These are phyloP conservation scores for Colletotrichum cuscutae DNA, from an alignment of 2,329 filamentous ascomycete species.

Conservation along the genomic window DNA sequence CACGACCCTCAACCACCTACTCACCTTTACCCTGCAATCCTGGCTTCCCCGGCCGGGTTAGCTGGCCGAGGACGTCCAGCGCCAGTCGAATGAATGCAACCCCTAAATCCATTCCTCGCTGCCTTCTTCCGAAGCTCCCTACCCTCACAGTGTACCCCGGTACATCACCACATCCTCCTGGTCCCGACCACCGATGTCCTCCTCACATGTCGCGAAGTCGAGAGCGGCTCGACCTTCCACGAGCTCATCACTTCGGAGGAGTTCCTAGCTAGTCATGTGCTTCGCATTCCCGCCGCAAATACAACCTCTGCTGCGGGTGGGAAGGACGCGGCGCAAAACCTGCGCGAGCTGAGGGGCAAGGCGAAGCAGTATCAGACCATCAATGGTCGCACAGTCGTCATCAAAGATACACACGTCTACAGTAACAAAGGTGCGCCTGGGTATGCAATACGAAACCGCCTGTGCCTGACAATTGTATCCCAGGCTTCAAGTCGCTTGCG, in stretches of 20 bases:
- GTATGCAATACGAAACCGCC: not conserved
- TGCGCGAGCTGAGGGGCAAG: constrained; percentile 90
- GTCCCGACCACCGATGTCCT: constrained; percentile 94
- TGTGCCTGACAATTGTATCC: constrained; percentile 7
- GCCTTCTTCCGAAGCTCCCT: constrained; percentile 98
- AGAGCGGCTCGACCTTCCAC: constrained; percentile 79
- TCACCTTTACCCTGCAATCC: constrained; percentile 30
- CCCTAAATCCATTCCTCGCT: constrained; percentile 97
- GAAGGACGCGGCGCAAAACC: constrained; percentile 69
- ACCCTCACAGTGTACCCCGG: constrained; percentile 88
- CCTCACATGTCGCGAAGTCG: constrained; percentile 86
- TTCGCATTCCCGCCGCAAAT: constrained; percentile 74
- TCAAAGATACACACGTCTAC: constrained; percentile 93
- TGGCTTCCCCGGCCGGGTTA: constrained; percentile 34
- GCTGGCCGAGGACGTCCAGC: constrained; percentile 35
- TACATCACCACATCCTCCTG: constrained; percentile 92
- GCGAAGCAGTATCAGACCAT: constrained; percentile 93
- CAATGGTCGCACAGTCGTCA: constrained; percentile 91
- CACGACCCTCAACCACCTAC: constrained; percentile 1
- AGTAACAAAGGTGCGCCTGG: constrained; percentile 85
- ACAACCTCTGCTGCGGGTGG: constrained; percentile 60
- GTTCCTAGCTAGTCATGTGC: constrained; percentile 95
- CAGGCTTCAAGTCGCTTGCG: constrained; percentile 90
- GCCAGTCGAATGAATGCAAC: constrained; percentile 74
- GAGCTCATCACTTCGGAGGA: constrained; percentile 92